A percentile compares a stretch with the other conserved stretches of the same genome.
These are phyloP conservation scores for Thermoascus crustaceus DNA, from an alignment of 2,329 filamentous ascomycete genomes.

Conservation along the genomic window DNA sequence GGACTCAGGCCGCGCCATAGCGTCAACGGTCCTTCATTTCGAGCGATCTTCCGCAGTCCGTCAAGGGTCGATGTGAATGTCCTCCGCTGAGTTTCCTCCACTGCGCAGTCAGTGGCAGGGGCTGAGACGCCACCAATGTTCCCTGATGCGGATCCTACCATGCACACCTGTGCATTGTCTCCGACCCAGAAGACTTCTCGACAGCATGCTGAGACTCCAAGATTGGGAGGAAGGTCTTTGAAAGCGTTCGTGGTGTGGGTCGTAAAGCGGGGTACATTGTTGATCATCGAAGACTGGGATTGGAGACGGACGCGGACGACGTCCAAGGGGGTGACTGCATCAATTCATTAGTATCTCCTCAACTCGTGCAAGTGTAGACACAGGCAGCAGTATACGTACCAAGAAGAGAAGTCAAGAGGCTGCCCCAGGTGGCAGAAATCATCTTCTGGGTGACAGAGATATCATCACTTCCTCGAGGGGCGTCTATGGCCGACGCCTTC, in stretches of 20 bases:
- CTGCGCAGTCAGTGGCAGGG: slow-evolving; percentile 62
- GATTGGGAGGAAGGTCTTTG: slow-evolving; percentile 66
- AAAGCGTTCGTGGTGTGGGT: slow-evolving; percentile 45
- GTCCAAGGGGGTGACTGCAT: slow-evolving; percentile 81
- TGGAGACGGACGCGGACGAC: slow-evolving; percentile 93
- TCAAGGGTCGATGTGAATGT: slow-evolving; percentile 88
- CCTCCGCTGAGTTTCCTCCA: slow-evolving; percentile 74
- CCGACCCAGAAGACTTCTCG: slow-evolving; percentile 95
- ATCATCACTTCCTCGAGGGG: slow-evolving; percentile 30
- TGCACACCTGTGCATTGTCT: slow-evolving; percentile 71
- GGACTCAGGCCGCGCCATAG: slow-evolving; percentile 93
- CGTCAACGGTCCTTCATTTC: slow-evolving; percentile 78
- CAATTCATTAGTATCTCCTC: slow-evolving; percentile 9
- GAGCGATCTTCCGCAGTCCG: slow-evolving; percentile 85
- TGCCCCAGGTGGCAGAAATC: slow-evolving; percentile 86
- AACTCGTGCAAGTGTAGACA: neutral
- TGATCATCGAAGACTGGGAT: slow-evolving; percentile 57
- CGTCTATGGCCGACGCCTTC: slow-evolving; percentile 11
- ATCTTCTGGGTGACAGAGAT: slow-evolving; percentile 86
- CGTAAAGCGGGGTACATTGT: slow-evolving; percentile 48
- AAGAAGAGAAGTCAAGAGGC: slow-evolving; percentile 77
- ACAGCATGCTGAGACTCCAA: slow-evolving; percentile 91
- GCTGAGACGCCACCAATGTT: slow-evolving; percentile 36
- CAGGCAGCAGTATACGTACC: slow-evolving; percentile 49
- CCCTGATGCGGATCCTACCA: slow-evolving; percentile 48